Evolutionary conservation across 2,329 filamentous ascomycete species (phyloP), one percentile per base, ranked within the genome.

Genomic region (Cordyceps cateniannulata): DNA sequence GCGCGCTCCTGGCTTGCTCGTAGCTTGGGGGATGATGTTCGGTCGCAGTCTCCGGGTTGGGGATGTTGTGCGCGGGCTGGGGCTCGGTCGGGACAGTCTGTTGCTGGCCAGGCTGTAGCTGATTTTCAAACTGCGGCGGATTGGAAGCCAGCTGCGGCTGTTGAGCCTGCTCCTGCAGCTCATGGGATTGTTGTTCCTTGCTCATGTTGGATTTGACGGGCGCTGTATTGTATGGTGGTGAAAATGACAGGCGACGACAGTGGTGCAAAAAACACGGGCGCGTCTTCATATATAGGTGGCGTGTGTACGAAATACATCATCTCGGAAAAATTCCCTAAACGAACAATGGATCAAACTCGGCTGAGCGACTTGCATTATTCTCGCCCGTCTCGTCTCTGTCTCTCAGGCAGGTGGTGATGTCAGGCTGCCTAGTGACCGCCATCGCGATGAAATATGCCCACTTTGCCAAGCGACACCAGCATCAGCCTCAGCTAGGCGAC

Each of bases 111-210:
- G 53, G 49, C 20, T 47, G 38, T 14, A 25, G 57, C 29, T 58
- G 45, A 2, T 9, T 32, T 32, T 58, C 44, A 12, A 35, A 35
- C 45, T 42, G 52, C 22, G 18, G 12, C 38, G 18, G 24, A 7
- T 27, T 8, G 1, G 20, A 3, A 47, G 18, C 18, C 38, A 42
- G 38, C 25, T 35, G 18, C 9, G 44, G 25, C 40, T 32, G 24
- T 25, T 16, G 35, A 4, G 27, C 48, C 35, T 44, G 47, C 48
- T 42, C 10, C 2, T 38, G 38, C n/a, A 51, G 57, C 32, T 59
- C 47, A 35, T 52, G 48, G 2, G 47, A n/a, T 24, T 59, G 57
- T 51, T 59, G 57, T 51, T 59, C 32, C 38, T 59, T 48, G 29
- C 22, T 22, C 55, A 58, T 57, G 27, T 27, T 38, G 40, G 16